Percentiles rank a stretch among this genome's conserved stretches.
Evolutionary conservation across 495 filamentous ascomycete genomes (phyloP).

Genomic region (Tuber melanosporum): DNA sequence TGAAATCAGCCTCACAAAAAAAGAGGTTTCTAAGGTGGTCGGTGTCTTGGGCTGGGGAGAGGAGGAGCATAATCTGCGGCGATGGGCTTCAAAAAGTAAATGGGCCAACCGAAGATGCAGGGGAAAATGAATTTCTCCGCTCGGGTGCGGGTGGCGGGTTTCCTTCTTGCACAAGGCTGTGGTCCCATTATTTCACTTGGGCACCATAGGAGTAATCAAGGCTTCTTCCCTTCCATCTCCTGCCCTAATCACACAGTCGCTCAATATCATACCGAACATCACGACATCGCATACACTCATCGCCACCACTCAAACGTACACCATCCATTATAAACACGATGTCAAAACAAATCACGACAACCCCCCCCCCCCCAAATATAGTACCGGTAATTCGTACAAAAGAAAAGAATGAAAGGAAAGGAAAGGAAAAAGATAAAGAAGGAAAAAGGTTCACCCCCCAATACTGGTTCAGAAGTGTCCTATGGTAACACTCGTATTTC

Average conservation of each 20-base stretch:
- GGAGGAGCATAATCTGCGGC: background rate
- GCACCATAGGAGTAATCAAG: background rate
- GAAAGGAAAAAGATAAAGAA: background rate
- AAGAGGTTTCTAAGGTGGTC: background rate
- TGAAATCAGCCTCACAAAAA: slow-evolving; percentile 18
- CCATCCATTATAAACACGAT: background rate
- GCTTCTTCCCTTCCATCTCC: background rate
- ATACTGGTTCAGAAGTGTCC: background rate
- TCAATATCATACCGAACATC: slow-evolving; percentile 3
- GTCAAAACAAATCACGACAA: background rate
- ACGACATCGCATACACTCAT: slow-evolving; percentile 3
- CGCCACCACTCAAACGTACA: background rate
- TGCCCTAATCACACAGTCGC: background rate
- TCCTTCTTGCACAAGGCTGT: background rate
- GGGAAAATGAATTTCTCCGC: background rate
- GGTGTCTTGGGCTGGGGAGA: background rate
- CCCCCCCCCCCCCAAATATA: background rate
- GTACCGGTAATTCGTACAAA: background rate
- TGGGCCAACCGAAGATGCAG: background rate
- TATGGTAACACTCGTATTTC: background rate
- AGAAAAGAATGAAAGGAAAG: background rate
- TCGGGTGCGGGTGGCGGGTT: background rate
- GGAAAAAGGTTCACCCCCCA: background rate
- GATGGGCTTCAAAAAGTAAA: background rate
- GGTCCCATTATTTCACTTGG: background rate